phyloP scores from a whole-genome alignment of 2,329 filamentous ascomycete species.

The Aureobasidium melanogenum region DNA sequence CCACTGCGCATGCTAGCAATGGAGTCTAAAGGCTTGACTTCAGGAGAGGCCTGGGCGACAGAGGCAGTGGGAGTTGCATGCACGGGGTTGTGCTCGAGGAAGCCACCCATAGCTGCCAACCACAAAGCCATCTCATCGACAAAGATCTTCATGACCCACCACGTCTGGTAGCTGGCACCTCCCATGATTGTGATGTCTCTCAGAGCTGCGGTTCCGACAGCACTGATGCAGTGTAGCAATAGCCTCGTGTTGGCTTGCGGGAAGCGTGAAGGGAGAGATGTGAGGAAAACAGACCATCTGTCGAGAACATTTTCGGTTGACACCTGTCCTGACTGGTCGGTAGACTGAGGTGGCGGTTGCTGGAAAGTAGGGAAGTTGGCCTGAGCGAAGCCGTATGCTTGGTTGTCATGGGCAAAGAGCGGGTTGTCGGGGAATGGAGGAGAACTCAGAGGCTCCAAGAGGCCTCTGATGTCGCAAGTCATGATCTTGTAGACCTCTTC shows the following conservation, averaged over 20 bases:
- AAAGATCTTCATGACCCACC: constrained; percentile 95
- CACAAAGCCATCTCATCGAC: constrained; percentile 91
- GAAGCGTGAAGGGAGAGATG: constrained; percentile 60
- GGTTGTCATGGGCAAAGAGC: constrained; percentile 26
- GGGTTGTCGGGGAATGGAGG: constrained; percentile 26
- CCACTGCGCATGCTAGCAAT: constrained; percentile 17
- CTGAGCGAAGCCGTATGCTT: constrained; percentile 32
- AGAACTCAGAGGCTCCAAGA: constrained; percentile 58
- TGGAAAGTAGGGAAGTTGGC: constrained; percentile 36
- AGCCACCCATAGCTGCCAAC: constrained; percentile 82
- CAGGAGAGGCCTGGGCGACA: not conserved
- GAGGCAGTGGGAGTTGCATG: not conserved
- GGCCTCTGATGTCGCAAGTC: constrained; percentile 54
- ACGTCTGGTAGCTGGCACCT: constrained; percentile 75
- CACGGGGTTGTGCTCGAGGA: constrained; percentile 49
- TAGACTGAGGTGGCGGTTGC: constrained; percentile 13
- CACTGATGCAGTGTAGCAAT: constrained; percentile 67
- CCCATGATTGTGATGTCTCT: constrained; percentile 72
- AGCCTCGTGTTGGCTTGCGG: constrained; percentile 64
- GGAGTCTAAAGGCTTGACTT: not conserved
- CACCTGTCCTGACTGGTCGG: constrained; percentile 21
- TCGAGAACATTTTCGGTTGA: constrained; percentile 60
- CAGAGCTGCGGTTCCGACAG: constrained; percentile 67
- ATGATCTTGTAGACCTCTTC: constrained; percentile 49
- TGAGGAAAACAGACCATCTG: constrained; percentile 66